Base-by-base conservation (phyloP, 495 filamentous ascomycete species). In the Penicillium manginii region DNA sequence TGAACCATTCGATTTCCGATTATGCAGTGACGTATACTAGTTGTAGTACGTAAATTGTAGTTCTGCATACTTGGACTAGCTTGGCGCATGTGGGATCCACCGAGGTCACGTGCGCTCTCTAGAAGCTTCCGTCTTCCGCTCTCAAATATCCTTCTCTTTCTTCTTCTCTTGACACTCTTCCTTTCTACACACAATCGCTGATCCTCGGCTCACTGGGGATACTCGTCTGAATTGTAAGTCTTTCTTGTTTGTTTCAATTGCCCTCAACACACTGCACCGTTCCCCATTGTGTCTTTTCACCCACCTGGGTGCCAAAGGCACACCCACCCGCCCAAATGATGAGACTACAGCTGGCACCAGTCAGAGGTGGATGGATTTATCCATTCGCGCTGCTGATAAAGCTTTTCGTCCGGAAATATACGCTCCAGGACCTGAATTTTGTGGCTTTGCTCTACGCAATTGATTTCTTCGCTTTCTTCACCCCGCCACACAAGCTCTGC, bases 271-370 rank as follows among this genome's bases (percentile, higher is more conserved):
- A 22, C 42, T 52, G 50, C 42, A 53, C 40, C 33, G 26, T 23
- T 22, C 22, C 50, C 42, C 33, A 10, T 42, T 46, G 12, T 55
- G 7, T 21, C 26, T 39, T 52, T 46, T 50, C 33, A 54, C 49
- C 54, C 14, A 42, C 37, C 48, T 23, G 40, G 23, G 26, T 21
- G 54, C 39, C 5, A 43, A 29, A 43, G 55, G n/a, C 18, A 12
- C 19, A 23, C 39, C 48, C 37, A 62, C 53, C 29, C 14, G 61
- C 62, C 59, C 54, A 64, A 53, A 80, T 80, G 77, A 80, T 77
- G 77, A 80, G 65, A 80, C 58, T 55, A 57, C 58, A 79, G 77
- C 77, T 80, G 77, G 77, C 77, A 80, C 77, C 77, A 80, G 77
- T 80, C 77, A 73, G 71, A 79, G 52, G 69, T 59, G 61, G 71